phyloP scores from a whole-genome alignment of 1,284 basidiomycete species.

The Rhodotorula sp. region DNA sequence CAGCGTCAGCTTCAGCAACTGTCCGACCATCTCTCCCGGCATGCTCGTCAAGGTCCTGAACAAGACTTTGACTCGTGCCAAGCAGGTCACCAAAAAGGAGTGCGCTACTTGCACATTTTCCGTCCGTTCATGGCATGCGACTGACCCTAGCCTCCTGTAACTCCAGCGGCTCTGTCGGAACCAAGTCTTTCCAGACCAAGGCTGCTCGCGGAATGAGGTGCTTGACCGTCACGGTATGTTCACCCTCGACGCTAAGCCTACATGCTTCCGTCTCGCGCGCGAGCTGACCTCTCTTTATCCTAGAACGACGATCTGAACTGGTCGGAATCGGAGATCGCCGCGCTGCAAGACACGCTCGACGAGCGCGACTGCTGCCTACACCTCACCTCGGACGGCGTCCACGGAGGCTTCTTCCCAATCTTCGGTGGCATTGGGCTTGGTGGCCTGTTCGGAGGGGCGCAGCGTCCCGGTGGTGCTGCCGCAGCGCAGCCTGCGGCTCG shows the following conservation, averaged over 20 bases:
- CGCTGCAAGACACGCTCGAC: conserved; percentile 6
- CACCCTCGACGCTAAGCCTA: too few species aligned
- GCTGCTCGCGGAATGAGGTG: conserved; percentile 21
- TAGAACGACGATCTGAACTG: conserved; percentile 33
- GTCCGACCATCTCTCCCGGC: conserved; percentile 20
- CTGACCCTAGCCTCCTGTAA: not conserved
- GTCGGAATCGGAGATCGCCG: conserved; percentile 13
- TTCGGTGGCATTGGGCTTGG: conserved; percentile 5
- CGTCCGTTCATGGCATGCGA: too few species aligned
- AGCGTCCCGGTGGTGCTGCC: too few species aligned
- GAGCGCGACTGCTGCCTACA: conserved; percentile 27
- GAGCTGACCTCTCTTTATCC: too few species aligned
- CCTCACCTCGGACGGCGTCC: conserved; percentile 1
- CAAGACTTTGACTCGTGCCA: conserved; percentile 14
- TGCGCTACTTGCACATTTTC: not conserved
- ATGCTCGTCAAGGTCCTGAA: conserved; percentile 22
- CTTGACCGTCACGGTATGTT: conserved; percentile 19
- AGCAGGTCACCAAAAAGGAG: conserved; percentile 10
- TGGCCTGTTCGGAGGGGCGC: not conserved
- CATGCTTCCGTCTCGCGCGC: not conserved
- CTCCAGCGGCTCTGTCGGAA: conserved; percentile 13
- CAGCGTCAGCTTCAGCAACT: conserved; percentile 22
- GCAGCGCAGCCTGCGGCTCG: too few species aligned
- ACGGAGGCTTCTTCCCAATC: conserved; percentile 8
- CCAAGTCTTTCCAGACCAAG: conserved; percentile 4